Conservation (phyloP, 148 eudicot genomes). For the Rhododendron griersonianum region DNA sequence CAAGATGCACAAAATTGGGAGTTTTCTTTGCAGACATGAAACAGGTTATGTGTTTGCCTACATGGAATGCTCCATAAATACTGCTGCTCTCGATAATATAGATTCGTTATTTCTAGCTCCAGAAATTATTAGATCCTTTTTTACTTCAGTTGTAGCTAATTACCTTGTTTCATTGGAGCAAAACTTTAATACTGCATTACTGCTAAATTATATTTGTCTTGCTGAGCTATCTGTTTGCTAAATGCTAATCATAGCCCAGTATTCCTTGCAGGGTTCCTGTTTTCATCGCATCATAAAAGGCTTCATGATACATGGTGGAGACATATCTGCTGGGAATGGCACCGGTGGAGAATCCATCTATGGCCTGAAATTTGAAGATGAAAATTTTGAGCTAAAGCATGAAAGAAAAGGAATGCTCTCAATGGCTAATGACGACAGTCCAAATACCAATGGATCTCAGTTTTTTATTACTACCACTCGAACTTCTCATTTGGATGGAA, state of each 20-base stretch:
- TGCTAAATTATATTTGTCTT: background rate
- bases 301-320: constrained; percentile 74
- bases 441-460: constrained; percentile 78
- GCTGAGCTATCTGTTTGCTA: background rate
- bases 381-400: constrained; percentile 72
- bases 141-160: background rate
- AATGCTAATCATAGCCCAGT: constrained; percentile 7
- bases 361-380: constrained; percentile 72
- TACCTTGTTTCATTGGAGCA: background rate
- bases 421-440: constrained; percentile 70
- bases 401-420: constrained; percentile 83
- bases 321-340: constrained; percentile 49
- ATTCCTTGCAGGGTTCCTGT: constrained; percentile 46
- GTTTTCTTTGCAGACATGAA: background rate
- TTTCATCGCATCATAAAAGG: constrained; percentile 65
- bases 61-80: background rate
- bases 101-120: background rate
- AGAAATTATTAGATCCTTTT: background rate
- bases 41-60: background rate
- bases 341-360: constrained; percentile 79
- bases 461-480: constrained; percentile 72
- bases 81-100: background rate
- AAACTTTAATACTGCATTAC: background rate
- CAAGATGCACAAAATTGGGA: background rate
- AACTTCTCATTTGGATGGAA: constrained; percentile 70